Conservation (phyloP, 164 flowering plant genomes). For the Aristolochia californica region DNA sequence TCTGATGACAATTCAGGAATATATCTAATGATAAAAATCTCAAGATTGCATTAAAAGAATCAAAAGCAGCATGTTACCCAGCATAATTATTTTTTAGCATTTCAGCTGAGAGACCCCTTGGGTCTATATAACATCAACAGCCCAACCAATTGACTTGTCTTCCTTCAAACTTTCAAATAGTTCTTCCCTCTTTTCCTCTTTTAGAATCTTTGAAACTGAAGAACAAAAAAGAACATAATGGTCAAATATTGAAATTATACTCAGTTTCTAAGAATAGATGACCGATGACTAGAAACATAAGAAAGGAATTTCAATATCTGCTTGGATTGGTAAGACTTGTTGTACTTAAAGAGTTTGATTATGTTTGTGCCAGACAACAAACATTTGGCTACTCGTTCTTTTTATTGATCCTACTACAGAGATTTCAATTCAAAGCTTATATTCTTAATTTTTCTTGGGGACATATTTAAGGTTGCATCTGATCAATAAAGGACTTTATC, state of each 20-base stretch:
- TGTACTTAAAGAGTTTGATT: too few species aligned
- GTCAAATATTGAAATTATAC: neutral
- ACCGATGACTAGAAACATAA: too few species aligned
- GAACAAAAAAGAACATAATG: neutral
- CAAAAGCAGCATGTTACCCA: neutral
- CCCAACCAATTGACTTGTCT: conserved; percentile 78
- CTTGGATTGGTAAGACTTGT: too few species aligned
- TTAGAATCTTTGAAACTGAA: conserved; percentile 88
- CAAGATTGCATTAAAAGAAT: neutral
- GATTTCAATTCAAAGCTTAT: too few species aligned
- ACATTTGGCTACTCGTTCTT: too few species aligned
- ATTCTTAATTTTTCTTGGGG: too few species aligned
- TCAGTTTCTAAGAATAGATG: neutral
- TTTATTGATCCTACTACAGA: too few species aligned
- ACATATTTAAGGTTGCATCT: too few species aligned
- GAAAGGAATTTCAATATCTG: too few species aligned
- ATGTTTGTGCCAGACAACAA: too few species aligned
- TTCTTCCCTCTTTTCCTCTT: conserved; percentile 93
- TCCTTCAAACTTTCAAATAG: conserved; percentile 65
- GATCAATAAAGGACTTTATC: too few species aligned
- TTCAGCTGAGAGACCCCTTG: conserved; percentile 85
- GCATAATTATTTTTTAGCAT: conserved; percentile 68
- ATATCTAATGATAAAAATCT: neutral
- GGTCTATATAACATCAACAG: conserved; percentile 86
- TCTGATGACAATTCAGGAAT: conserved; percentile 23